Conservation (phyloP, 1,139 yeast species). For the Arxiozyma slooffiae region DNA sequence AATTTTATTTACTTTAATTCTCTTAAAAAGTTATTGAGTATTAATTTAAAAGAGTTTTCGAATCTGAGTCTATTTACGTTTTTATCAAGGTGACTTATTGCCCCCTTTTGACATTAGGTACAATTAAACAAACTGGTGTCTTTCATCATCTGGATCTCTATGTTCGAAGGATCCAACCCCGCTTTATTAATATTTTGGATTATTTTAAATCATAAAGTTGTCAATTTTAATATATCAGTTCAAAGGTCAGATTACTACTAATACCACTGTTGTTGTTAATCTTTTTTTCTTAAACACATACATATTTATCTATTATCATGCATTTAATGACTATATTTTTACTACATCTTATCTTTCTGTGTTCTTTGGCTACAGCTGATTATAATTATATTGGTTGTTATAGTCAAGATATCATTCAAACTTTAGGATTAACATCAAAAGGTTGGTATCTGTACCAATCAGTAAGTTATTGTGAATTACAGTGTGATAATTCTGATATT, state of each 20-base stretch:
- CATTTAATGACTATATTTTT: background rate
- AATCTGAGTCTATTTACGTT: too few relatives aligned
- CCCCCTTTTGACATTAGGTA: background rate
- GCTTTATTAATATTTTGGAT: too few relatives aligned
- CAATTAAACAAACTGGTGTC: background rate
- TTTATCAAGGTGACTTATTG: too few relatives aligned
- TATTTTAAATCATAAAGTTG: background rate
- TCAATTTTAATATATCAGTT: too few relatives aligned
- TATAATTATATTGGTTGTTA: constrained; percentile 19
- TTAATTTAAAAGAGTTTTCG: too few relatives aligned
- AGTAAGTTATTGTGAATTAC: constrained; percentile 38
- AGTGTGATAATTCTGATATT: constrained; percentile 42
- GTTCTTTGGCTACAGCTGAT: background rate
- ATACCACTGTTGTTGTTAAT: background rate
- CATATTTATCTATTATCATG: background rate
- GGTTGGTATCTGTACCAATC: constrained; percentile 43
- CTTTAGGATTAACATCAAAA: constrained; percentile 13
- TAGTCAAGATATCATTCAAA: constrained; percentile 8
- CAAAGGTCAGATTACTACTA: background rate
- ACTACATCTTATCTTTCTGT: background rate
- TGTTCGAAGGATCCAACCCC: background rate
- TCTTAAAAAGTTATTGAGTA: background rate
- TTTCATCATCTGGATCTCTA: background rate
- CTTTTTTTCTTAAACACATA: background rate
- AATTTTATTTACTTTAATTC: too few relatives aligned